Percentiles rank a stretch among this genome's conserved stretches.
Evolutionary conservation across 2,329 filamentous ascomycete species (phyloP).

Genomic region (Hortaea werneckii): DNA sequence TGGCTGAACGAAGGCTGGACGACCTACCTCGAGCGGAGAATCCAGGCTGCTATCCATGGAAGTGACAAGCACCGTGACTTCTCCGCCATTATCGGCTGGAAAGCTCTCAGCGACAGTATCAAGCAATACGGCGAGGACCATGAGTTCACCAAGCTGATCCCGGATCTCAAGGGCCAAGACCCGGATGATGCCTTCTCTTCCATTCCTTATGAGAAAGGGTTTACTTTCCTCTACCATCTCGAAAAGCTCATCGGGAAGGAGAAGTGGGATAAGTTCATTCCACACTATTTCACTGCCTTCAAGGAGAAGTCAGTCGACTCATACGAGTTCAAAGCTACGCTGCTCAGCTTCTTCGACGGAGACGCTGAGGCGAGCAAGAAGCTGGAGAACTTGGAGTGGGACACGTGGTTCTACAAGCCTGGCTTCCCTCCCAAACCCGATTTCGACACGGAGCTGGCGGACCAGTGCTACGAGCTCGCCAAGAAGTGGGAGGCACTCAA

Average conservation of each 20-base stretch:
- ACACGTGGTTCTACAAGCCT: conserved; percentile 77
- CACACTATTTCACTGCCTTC: conserved; percentile 84
- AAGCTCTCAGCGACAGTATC: conserved; percentile 71
- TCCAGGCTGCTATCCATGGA: conserved; percentile 61
- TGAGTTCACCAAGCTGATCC: conserved; percentile 84
- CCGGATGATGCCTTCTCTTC: conserved; percentile 92
- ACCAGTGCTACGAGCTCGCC: conserved; percentile 73
- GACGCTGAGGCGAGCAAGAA: conserved; percentile 54
- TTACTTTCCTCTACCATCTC: conserved; percentile 84
- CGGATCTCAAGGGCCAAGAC: conserved; percentile 79
- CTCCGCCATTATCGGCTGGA: conserved; percentile 93
- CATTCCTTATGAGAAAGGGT: conserved; percentile 93
- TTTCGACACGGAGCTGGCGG: conserved; percentile 80
- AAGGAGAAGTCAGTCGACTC: conserved; percentile 81
- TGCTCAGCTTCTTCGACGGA: conserved; percentile 70
- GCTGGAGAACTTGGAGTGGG: conserved; percentile 73
- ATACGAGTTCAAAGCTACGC: conserved; percentile 84
- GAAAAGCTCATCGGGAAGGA: conserved; percentile 74
- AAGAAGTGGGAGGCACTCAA: conserved; percentile 62
- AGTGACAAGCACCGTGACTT: conserved; percentile 84
- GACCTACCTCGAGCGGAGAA: conserved; percentile 81
- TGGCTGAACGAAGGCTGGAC: conserved; percentile 77
- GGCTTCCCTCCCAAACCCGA: conserved; percentile 82
- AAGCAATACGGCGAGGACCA: conserved; percentile 70
- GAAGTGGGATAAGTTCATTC: conserved; percentile 93